These are phyloP conservation scores for Aspergillus incahuasiensis DNA, from an alignment of 495 filamentous ascomycete genomes.

Conservation along the genomic window DNA sequence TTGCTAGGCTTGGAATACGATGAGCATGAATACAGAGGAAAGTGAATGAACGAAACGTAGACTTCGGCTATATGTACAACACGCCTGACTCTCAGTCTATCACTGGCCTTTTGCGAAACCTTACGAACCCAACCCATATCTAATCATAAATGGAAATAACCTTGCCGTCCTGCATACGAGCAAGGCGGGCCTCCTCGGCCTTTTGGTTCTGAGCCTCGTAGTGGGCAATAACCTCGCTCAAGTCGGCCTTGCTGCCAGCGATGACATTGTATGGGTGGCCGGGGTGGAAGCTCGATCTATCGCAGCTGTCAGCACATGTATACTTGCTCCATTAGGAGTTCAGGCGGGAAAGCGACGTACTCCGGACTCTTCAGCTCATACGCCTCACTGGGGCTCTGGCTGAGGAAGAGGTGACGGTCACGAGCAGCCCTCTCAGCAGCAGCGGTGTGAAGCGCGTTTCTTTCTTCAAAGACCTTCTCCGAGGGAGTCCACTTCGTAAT, in stretches of 20 bases:
- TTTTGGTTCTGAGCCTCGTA: conserved; percentile 56
- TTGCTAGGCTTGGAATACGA: no score
- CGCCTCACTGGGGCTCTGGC: conserved; percentile 39
- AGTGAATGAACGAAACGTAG: conserved; percentile 6
- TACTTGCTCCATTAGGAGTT: background rate
- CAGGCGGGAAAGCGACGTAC: conserved; percentile 45
- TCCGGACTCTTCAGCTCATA: conserved; percentile 61
- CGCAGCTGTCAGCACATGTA: conserved; percentile 8
- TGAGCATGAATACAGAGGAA: background rate
- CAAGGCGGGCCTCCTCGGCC: conserved; percentile 44
- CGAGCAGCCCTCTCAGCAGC: conserved; percentile 65
- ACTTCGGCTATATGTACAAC: conserved; percentile 40
- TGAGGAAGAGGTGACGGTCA: conserved; percentile 63
- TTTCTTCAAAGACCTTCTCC: conserved; percentile 49
- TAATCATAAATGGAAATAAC: conserved; percentile 41
- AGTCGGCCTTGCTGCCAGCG: conserved; percentile 55
- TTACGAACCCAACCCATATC: conserved; percentile 14
- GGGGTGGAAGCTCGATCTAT: conserved; percentile 53
- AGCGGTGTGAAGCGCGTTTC: conserved; percentile 58
- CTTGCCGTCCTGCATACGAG: conserved; percentile 43
- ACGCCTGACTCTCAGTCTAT: conserved; percentile 26
- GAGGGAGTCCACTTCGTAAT: conserved; percentile 51
- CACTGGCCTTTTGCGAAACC: conserved; percentile 19
- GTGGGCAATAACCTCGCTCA: conserved; percentile 58
- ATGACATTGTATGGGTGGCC: conserved; percentile 60